Base-by-base conservation (phyloP, 2,329 filamentous ascomycete species). In the Aspergillus hortae region DNA sequence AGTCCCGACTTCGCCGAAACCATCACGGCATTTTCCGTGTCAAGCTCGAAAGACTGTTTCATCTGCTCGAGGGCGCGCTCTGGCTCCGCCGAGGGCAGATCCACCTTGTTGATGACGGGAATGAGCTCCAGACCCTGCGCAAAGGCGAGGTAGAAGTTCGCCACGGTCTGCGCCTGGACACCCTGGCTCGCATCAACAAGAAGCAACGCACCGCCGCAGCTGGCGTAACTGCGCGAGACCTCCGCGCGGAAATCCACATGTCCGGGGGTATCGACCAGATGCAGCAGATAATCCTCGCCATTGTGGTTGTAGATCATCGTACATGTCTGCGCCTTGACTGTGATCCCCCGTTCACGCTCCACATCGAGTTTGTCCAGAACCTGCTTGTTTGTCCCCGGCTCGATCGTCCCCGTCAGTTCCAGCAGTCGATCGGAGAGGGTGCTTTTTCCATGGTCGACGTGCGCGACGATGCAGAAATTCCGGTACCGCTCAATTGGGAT, bases 401-500 rank as follows among this genome's bases (percentile, higher is more conserved):
- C 77, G 58, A 99, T 97, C 6, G 92, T 97, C 17, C 94, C 92
- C 1, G 94, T 99, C 58, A 95, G 79, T 78, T 99, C 94, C 56
- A 99, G 82, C 49, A 99, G 77, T 2, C 94, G 87, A 67, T 99
- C 94, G 60, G 88, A 92, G 48, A 99, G 84, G 4, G 94, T 99
- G 68, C 89, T 95, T 74, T 99, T 99, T 65, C 94, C 94, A 84
- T 99, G 94, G 71, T 99, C 94, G 68, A 99, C 95, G 71, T 99
- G 94, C 9, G 94, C 94, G 47, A 99, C 92, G 65, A 99, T 97
- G 74, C 94, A 99, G 71, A 99, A 99, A 72, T 99, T 99, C 57
- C 94, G 87, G 65, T 82, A 80, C 35, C 77, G 71, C 35, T 80
- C 77, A 48, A 80, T 72, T 6, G 78, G 78, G 48, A 80, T 79